Base-by-base conservation (phyloP, 768 basidiomycete genomes). In the Amanita exitialis region DNA sequence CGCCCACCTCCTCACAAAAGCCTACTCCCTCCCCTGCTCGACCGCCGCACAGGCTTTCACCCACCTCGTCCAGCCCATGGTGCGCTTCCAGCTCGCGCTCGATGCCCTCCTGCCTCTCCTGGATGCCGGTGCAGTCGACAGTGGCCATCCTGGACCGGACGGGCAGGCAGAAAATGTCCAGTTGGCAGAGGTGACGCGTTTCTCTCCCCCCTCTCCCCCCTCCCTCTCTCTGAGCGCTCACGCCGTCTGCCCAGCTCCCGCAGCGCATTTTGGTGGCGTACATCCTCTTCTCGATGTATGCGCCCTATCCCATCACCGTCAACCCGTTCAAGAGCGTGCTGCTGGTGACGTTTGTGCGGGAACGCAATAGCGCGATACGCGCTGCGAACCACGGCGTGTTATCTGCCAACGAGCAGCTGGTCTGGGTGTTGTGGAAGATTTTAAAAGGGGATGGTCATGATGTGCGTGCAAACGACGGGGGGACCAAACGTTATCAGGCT, bases 371-470 rank as follows among this genome's bases (percentile, higher is more conserved):
- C 58, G 84, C 86, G 18, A 67, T 76, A 44, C 66, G 61, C 45
- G 62, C 78, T 47, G 69, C 81, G n/a, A 69, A 70, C 30, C 63
- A 68, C 15, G 71, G 71, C n/a, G 71, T 68, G 16, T 72, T 76
- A 23, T 72, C 73, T 53, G 73, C 78, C 46, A 86, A 80, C 62
- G 86, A 89, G 60, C 87, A 87, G 59, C 69, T 90, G 44, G 83
- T 89, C 35, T 90, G 87, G 86, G 87, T 90, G 39, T 70, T 90
- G 53, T 90, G 86, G 86, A 90, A 90, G 67, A 85, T 90, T 51
- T 68, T 90, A 49, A 86, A 80, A 63, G 88, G 87, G 47, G 86
- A 89, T 61, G 87, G 87, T 16, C 81, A 79, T 53, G 86, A 90
- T 71, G 87, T 88, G 55, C 57, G 80, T n/a, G n/a, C n/a, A n/a